A percentile compares a stretch with the other conserved stretches of the same genome.
phyloP scores from a whole-genome alignment of 257 asterid species.

The Scutellaria barbata region DNA sequence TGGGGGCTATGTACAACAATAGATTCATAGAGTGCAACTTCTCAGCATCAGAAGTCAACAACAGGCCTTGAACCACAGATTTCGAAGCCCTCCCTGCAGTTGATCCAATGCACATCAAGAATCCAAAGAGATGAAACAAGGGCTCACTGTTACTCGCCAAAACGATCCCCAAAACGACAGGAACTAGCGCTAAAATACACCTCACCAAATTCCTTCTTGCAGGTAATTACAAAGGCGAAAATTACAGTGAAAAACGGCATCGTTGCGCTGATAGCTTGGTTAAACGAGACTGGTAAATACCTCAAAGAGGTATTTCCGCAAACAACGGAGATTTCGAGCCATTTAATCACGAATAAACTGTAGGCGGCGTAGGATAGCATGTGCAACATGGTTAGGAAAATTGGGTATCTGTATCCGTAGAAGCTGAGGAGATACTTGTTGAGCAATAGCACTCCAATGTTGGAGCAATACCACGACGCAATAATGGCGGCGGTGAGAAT shows the following conservation, averaged over 20 bases:
- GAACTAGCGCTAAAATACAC: conserved; percentile 85
- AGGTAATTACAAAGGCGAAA: conserved; percentile 80
- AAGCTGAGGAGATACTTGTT: conserved; percentile 92
- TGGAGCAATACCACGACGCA: conserved; percentile 88
- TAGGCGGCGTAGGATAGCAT: conserved; percentile 83
- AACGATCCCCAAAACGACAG: conserved; percentile 91
- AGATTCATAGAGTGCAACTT: conserved; percentile 95
- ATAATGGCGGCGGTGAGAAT: conserved; percentile 68
- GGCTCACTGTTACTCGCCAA: conserved; percentile 97
- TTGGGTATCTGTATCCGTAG: conserved; percentile 82
- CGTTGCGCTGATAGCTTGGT: conserved; percentile 93
- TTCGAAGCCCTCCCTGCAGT: conserved; percentile 95
- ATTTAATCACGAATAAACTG: conserved; percentile 67
- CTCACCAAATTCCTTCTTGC: conserved; percentile 81
- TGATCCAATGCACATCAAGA: conserved; percentile 81
- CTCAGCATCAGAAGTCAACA: conserved; percentile 85
- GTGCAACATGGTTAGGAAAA: conserved; percentile 92
- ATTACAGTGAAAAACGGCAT: conserved; percentile 95
- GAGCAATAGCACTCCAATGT: conserved; percentile 83
- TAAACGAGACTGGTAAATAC: conserved; percentile 89
- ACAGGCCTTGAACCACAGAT: conserved; percentile 88
- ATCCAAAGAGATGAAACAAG: conserved; percentile 80
- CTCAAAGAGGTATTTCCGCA: conserved; percentile 93
- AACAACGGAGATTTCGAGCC: conserved; percentile 89
- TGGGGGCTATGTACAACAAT: conserved; percentile 92